Evolutionary conservation across 805 yeast species (phyloP).

Genomic region (Yarrowia sp.): DNA sequence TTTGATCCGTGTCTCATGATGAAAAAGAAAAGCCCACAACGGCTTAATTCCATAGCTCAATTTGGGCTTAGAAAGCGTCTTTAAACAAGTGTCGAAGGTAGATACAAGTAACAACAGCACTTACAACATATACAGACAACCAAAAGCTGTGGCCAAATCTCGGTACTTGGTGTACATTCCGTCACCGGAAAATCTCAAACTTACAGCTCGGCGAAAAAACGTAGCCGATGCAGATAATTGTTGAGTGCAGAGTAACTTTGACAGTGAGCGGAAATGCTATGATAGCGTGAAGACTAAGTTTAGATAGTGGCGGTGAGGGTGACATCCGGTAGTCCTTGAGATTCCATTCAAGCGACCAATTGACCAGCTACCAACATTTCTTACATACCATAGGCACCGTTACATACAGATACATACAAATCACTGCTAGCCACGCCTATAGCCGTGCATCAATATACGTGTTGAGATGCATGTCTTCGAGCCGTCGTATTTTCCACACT

Average conservation of each 20-base stretch:
- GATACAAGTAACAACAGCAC: too few relatives aligned
- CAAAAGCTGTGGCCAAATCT: too few relatives aligned
- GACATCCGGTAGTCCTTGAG: too few relatives aligned
- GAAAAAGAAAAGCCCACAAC: background rate
- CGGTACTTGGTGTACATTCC: background rate
- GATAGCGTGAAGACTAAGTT: background rate
- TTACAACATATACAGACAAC: too few relatives aligned
- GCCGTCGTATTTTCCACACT: background rate
- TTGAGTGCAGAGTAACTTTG: background rate
- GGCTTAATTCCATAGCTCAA: too few relatives aligned
- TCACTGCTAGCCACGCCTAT: background rate
- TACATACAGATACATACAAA: background rate
- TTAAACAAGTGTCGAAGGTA: too few relatives aligned
- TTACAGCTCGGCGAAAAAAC: background rate
- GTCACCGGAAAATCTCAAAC: conserved; percentile 10
- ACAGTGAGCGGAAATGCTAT: background rate
- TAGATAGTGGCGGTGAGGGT: background rate
- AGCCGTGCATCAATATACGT: background rate
- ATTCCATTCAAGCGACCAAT: too few relatives aligned
- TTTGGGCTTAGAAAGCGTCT: too few relatives aligned
- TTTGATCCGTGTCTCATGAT: too few relatives aligned
- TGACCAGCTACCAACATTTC: too few relatives aligned
- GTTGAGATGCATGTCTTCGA: background rate
- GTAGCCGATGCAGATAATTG: background rate
- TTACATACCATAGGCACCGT: background rate